phyloP scores from a whole-genome alignment of 495 filamentous ascomycete species.

The Aspergillus ellipticus region DNA sequence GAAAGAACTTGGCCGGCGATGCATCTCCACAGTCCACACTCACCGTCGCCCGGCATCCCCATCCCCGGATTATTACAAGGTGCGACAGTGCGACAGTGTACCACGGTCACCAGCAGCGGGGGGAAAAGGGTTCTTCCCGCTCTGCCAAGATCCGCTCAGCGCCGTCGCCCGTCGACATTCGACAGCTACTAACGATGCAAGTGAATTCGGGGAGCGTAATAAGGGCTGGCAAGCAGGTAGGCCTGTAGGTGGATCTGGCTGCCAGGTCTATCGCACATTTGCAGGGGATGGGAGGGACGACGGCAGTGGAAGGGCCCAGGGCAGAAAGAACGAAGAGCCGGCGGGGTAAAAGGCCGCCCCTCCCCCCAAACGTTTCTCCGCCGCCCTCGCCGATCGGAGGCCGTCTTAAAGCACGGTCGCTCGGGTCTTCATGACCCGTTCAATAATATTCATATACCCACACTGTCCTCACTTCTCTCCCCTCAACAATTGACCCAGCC shows the following conservation, averaged over 20 bases:
- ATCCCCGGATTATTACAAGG: too few relatives aligned
- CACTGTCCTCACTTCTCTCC: not conserved
- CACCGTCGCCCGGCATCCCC: too few relatives aligned
- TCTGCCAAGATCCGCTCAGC: too few relatives aligned
- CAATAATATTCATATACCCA: not conserved
- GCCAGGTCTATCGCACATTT: not conserved
- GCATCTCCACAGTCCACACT: too few relatives aligned
- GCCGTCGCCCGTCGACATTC: not conserved
- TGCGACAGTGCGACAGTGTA: too few relatives aligned
- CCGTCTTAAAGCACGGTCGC: not conserved
- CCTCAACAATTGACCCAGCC: not conserved
- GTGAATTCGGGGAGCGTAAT: too few relatives aligned
- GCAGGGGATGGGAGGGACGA: not conserved
- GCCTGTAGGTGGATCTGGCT: not conserved
- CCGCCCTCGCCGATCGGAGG: not conserved
- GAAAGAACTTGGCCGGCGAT: not conserved
- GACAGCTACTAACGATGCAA: too few relatives aligned
- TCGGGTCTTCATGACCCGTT: too few relatives aligned
- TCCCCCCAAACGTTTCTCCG: not conserved
- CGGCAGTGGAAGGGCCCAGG: not conserved
- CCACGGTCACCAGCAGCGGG: not conserved
- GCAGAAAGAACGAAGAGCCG: not conserved
- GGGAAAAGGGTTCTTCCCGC: conserved; percentile 6
- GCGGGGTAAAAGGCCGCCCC: not conserved
- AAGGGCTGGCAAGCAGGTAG: too few relatives aligned